Percentiles rank a stretch among this genome's conserved stretches.
Evolutionary conservation across 768 basidiomycete genomes (phyloP).

Genomic region (Tylopilus felleus): DNA sequence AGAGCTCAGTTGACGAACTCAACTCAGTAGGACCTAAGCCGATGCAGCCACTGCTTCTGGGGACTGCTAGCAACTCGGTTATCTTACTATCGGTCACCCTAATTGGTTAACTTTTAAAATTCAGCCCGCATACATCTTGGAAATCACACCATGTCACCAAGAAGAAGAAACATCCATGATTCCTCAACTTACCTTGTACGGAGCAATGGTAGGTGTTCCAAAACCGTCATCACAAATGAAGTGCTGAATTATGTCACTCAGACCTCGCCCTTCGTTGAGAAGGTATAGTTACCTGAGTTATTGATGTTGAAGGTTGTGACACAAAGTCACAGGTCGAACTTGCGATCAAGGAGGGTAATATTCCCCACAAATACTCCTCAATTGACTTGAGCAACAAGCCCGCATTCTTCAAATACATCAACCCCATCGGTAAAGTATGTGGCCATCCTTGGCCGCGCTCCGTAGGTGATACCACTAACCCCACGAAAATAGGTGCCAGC

Average conservation of each 20-base stretch:
- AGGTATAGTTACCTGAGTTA: neutral
- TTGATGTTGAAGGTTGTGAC: neutral
- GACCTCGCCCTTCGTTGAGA: neutral
- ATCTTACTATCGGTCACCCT: too few species aligned
- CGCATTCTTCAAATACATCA: conserved; percentile 61
- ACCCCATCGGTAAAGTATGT: conserved; percentile 59
- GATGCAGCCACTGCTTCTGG: too few species aligned
- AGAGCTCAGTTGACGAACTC: too few species aligned
- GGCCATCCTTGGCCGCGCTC: neutral
- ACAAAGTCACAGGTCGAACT: conserved; percentile 46
- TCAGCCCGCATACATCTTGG: too few species aligned
- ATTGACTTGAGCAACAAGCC: conserved; percentile 62
- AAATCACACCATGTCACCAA: too few species aligned
- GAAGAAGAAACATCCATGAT: too few species aligned
- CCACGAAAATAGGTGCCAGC: conserved; percentile 40
- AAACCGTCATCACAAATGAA: neutral
- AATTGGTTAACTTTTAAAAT: too few species aligned
- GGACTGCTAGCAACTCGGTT: too few species aligned
- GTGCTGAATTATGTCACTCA: neutral
- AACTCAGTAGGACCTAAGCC: too few species aligned
- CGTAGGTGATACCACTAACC: neutral
- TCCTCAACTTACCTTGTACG: too few species aligned
- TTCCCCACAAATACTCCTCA: conserved; percentile 45
- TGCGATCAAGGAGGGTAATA: conserved; percentile 52
- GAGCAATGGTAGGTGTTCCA: neutral